Conservation (phyloP, 2,329 filamentous ascomycete species). For the Chalara sp. region DNA sequence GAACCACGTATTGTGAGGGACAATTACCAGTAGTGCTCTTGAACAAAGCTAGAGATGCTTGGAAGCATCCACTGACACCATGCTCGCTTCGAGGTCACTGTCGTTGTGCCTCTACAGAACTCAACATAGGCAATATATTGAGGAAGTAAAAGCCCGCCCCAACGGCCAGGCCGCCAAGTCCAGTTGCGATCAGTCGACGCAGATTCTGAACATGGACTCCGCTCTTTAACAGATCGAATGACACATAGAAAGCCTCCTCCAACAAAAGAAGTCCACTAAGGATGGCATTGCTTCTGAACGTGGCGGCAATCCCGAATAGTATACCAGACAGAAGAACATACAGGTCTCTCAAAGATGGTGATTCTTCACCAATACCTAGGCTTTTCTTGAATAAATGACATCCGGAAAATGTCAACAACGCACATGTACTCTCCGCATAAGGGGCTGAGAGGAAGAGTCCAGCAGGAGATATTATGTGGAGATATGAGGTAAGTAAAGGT, state of each 20-base stretch:
- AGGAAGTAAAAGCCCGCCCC: constrained; percentile 64
- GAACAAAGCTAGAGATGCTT: constrained; percentile 88
- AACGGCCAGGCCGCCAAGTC: constrained; percentile 61
- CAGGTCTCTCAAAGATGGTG: constrained; percentile 31
- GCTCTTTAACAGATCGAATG: constrained; percentile 25
- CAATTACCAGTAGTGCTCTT: constrained; percentile 77
- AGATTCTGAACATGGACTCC: constrained; percentile 37
- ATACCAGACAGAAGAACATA: constrained; percentile 56
- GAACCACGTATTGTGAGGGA: background rate
- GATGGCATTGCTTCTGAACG: constrained; percentile 79
- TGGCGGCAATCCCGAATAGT: constrained; percentile 64
- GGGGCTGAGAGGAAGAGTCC: constrained; percentile 86
- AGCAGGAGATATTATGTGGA: constrained; percentile 82
- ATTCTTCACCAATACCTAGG: constrained; percentile 27
- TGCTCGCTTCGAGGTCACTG: constrained; percentile 37
- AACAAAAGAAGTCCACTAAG: constrained; percentile 70
- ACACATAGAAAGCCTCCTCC: constrained; percentile 36
- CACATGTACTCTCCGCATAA: constrained; percentile 75
- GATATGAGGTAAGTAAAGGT: constrained; percentile 62
- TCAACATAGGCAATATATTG: constrained; percentile 68
- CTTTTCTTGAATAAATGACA: constrained; percentile 60
- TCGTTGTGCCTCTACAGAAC: constrained; percentile 48
- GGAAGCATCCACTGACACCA: constrained; percentile 75
- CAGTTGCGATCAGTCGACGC: constrained; percentile 48
- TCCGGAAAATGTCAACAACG: constrained; percentile 69